A percentile compares a stretch with the other conserved stretches of the same genome.
These are phyloP conservation scores for Suhomyces faveliae DNA, from an alignment of 805 yeast species.

Conservation along the genomic window DNA sequence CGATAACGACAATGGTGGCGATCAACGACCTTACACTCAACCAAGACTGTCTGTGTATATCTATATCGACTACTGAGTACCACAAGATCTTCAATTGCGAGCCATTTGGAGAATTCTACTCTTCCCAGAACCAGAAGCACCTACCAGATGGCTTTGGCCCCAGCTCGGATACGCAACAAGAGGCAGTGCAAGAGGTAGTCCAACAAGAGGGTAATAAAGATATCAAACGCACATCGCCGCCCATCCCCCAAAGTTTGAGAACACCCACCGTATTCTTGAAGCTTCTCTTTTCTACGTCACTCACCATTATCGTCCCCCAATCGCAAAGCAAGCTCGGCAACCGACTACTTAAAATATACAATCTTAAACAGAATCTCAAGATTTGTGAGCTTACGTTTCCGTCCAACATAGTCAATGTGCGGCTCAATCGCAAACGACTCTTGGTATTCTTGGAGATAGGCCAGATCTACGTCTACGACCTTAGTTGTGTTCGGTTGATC, in stretches of 20 bases:
- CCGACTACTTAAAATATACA: constrained; percentile 37
- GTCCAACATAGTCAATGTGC: constrained; percentile 65
- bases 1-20: constrained; percentile 15
- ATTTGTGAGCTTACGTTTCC: constrained; percentile 92
- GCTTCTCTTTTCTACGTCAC: constrained; percentile 42
- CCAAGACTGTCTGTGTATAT: constrained; percentile 42
- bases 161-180: background rate
- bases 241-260: background rate
- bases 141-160: background rate
- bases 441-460: constrained; percentile 70
- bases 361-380: constrained; percentile 41
- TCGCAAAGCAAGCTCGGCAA: constrained; percentile 20
- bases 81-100: constrained; percentile 44
- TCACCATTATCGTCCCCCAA: constrained; percentile 41
- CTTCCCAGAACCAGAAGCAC: constrained; percentile 14
- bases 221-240: background rate
- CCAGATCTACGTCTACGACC: constrained; percentile 85
- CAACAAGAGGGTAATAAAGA: background rate
- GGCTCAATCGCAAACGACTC: constrained; percentile 78
- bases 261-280: constrained; percentile 30
- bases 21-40: constrained; percentile 41
- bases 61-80: constrained; percentile 30
- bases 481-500: constrained; percentile 81
- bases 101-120: constrained; percentile 45
- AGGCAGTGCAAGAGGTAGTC: too few species aligned